Conservation (phyloP, 2,329 filamentous ascomycete genomes). For the Neopestalotiopsis sp. region DNA sequence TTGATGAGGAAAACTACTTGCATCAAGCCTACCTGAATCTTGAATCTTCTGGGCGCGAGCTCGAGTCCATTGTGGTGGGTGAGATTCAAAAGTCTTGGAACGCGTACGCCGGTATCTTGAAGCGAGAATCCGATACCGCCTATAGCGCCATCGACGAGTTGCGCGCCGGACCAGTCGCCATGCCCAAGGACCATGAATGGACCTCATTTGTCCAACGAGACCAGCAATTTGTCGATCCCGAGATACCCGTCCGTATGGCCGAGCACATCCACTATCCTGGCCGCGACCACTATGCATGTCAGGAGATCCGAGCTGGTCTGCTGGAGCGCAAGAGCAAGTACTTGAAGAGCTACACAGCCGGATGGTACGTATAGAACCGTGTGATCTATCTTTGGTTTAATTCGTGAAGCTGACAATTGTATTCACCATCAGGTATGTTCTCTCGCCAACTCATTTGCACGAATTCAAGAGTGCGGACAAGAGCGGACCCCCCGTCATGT, state of each 20-base stretch:
- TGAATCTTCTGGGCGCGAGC: constrained; percentile 89
- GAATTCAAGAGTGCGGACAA: constrained; percentile 99
- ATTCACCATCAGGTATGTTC: constrained; percentile 73
- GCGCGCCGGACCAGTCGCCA: constrained; percentile 82
- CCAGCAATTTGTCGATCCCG: constrained; percentile 86
- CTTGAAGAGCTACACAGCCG: constrained; percentile 93
- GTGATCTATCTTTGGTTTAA: background rate
- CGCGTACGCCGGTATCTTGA: constrained; percentile 88
- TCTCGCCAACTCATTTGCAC: constrained; percentile 95
- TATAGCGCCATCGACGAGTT: constrained; percentile 82
- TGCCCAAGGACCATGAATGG: constrained; percentile 96
- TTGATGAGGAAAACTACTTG: constrained; percentile 97
- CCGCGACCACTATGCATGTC: constrained; percentile 79
- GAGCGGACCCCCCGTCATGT: constrained; percentile 92
- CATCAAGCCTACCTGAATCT: constrained; percentile 96
- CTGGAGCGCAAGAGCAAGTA: constrained; percentile 99
- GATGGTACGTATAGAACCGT: constrained; percentile 69
- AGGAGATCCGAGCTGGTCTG: constrained; percentile 88
- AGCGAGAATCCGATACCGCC: constrained; percentile 85
- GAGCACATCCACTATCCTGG: constrained; percentile 92
- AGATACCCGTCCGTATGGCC: constrained; percentile 75
- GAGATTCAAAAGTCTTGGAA: constrained; percentile 99
- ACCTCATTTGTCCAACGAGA: constrained; percentile 79
- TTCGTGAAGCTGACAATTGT: constrained; percentile 27
- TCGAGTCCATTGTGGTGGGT: constrained; percentile 94